These are phyloP conservation scores for Geum urbanum DNA, from an alignment of 306 rosid species.

Conservation along the genomic window DNA sequence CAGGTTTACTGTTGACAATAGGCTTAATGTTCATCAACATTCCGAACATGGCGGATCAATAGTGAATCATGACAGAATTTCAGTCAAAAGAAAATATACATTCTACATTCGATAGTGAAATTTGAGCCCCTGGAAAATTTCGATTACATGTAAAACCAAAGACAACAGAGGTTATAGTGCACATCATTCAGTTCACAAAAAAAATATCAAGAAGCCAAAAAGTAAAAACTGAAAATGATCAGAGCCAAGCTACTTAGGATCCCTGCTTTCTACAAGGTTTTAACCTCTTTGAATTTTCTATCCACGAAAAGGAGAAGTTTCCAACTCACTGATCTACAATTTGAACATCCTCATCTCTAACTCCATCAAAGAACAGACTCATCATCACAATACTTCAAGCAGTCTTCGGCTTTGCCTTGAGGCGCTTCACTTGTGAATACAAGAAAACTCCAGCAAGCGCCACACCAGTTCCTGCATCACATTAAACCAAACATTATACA, in stretches of 20 bases:
- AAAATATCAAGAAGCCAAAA: not conserved
- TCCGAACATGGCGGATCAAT: not conserved
- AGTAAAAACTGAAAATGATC: not conserved
- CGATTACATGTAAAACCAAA: slow-evolving; percentile 1
- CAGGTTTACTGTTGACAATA: not conserved
- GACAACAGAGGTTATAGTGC: not conserved
- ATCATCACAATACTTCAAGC: slow-evolving; percentile 35
- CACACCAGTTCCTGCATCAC: slow-evolving; percentile 68
- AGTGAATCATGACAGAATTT: not conserved
- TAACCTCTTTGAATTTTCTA: not conserved
- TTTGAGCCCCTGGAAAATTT: slow-evolving; percentile 1
- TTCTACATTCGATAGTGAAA: not conserved
- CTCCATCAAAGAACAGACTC: slow-evolving; percentile 32
- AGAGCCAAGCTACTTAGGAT: not conserved
- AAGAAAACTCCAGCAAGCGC: slow-evolving; percentile 93
- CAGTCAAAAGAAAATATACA: not conserved
- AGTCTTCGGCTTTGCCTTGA: slow-evolving; percentile 75
- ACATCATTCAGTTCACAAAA: not conserved
- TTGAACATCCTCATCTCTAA: slow-evolving; percentile 16
- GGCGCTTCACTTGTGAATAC: slow-evolving; percentile 78
- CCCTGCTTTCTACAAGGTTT: not conserved
- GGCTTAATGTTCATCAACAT: too few relatives aligned
- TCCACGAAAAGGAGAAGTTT: slow-evolving; percentile 11
- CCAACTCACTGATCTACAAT: slow-evolving; percentile 37
- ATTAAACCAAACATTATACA: not conserved